phyloP scores from a whole-genome alignment of 75 land plant genomes.

The Pseudotsuga menziesii region DNA sequence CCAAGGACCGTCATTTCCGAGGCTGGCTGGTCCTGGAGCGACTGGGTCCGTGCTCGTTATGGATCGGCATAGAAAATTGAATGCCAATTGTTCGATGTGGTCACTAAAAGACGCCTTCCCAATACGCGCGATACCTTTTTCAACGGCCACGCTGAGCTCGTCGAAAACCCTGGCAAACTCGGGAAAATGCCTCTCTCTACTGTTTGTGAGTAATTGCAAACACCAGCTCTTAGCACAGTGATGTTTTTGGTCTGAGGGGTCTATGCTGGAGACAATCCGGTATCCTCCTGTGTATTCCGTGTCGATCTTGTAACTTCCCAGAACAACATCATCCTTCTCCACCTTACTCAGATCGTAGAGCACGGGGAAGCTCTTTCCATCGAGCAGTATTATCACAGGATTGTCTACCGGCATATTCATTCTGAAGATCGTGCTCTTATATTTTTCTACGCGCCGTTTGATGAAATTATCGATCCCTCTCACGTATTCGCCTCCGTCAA shows the following conservation, averaged over 20 bases:
- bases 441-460: slow-evolving; percentile 25
- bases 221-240: slow-evolving; percentile 10
- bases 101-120: neutral
- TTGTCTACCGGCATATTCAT: slow-evolving; percentile 18
- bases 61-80: slow-evolving; percentile 19
- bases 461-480: slow-evolving; percentile 10
- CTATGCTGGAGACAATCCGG: slow-evolving; percentile 14
- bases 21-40: slow-evolving; percentile 10
- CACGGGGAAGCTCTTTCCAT: slow-evolving; percentile 27
- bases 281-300: slow-evolving; percentile 12
- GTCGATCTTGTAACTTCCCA: slow-evolving; percentile 23
- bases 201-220: neutral
- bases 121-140: neutral
- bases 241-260: slow-evolving; percentile 26
- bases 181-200: slow-evolving; percentile 2
- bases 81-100: slow-evolving; percentile 8
- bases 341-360: slow-evolving; percentile 24
- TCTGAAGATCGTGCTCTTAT: slow-evolving; percentile 41
- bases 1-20: slow-evolving; percentile 10
- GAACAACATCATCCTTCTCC: slow-evolving; percentile 22
- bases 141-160: neutral
- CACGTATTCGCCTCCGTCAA: slow-evolving; percentile 22
- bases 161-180: slow-evolving; percentile 1
- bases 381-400: slow-evolving; percentile 22
- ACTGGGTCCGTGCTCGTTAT: slow-evolving; percentile 16